phyloP scores from a whole-genome alignment of 768 basidiomycete species.

The Lactarius evosmus region DNA sequence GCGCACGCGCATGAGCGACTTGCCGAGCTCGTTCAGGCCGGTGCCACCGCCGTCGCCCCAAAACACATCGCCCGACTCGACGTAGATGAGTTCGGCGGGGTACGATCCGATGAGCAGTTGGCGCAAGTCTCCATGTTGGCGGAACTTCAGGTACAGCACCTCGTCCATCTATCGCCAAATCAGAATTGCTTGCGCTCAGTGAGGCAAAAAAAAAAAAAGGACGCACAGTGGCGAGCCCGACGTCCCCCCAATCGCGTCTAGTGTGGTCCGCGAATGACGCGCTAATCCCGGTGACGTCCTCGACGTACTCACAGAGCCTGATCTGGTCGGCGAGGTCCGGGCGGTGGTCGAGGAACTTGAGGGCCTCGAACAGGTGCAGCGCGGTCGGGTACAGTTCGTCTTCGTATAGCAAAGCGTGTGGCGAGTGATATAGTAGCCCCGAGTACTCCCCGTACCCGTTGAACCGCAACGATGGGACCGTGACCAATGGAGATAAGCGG shows the following conservation, averaged over 20 bases:
- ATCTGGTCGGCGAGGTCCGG: slow-evolving; percentile 57
- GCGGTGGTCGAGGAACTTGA: slow-evolving; percentile 56
- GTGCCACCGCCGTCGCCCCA: slow-evolving; percentile 62
- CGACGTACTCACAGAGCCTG: slow-evolving; percentile 41
- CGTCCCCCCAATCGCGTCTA: slow-evolving; percentile 54
- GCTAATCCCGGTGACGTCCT: slow-evolving; percentile 40
- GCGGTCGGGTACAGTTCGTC: slow-evolving; percentile 62
- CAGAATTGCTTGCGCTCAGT: background rate
- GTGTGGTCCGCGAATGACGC: slow-evolving; percentile 35
- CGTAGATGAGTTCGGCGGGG: slow-evolving; percentile 43
- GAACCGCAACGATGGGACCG: too few species aligned
- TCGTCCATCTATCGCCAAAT: slow-evolving; percentile 56
- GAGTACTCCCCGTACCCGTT: slow-evolving; percentile 34
- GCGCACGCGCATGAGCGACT: slow-evolving; percentile 53
- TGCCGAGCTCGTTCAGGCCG: slow-evolving; percentile 64
- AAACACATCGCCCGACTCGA: slow-evolving; percentile 53
- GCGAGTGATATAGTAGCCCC: slow-evolving; percentile 65
- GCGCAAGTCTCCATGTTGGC: slow-evolving; percentile 62
- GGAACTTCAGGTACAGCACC: slow-evolving; percentile 64
- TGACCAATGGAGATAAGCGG: too few species aligned
- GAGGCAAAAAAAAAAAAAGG: background rate
- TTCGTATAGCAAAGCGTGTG: slow-evolving; percentile 55
- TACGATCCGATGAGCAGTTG: slow-evolving; percentile 57
- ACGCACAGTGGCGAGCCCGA: slow-evolving; percentile 51
- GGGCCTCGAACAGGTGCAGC: slow-evolving; percentile 71